Conservation (phyloP, 2,329 filamentous ascomycete species). For the Penicillium sp. region DNA sequence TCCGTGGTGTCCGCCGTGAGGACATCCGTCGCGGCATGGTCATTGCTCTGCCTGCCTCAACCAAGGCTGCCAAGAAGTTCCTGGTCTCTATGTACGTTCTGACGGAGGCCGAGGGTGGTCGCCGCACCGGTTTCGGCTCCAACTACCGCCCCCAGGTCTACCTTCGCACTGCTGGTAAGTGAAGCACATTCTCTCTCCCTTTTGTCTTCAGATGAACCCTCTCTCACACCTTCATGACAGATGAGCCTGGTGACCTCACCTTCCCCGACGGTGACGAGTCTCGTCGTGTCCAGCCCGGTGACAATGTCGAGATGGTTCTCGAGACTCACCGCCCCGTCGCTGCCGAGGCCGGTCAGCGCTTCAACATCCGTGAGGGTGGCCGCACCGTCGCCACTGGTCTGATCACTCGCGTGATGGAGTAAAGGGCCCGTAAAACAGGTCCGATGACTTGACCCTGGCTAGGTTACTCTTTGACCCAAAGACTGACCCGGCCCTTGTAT, state of each 20-base stretch:
- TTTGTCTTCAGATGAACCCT: neutral
- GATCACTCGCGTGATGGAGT: constrained; percentile 63
- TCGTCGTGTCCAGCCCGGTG: constrained; percentile 94
- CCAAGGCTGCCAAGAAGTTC: constrained; percentile 87
- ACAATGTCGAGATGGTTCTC: constrained; percentile 97
- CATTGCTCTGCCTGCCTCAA: constrained; percentile 71
- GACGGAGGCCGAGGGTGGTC: constrained; percentile 95
- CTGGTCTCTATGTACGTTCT: constrained; percentile 94
- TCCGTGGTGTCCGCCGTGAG: constrained; percentile 93
- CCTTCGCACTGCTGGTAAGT: constrained; percentile 73
- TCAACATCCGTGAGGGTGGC: constrained; percentile 97
- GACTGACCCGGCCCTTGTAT: constrained; percentile 25
- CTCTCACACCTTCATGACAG: neutral
- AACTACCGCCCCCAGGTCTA: constrained; percentile 98
- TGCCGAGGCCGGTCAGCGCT: constrained; percentile 84
- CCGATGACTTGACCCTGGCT: constrained; percentile 4
- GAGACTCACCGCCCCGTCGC: constrained; percentile 79
- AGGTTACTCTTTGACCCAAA: neutral
- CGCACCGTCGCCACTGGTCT: constrained; percentile 80
- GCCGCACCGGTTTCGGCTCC: constrained; percentile 89
- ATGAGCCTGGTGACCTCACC: constrained; percentile 66
- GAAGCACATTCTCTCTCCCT: constrained; percentile 4
- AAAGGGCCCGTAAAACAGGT: constrained; percentile 22
- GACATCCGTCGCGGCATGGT: constrained; percentile 95
- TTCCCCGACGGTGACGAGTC: constrained; percentile 76